A percentile compares a stretch with the other conserved stretches of the same genome.
These are phyloP conservation scores for Penicillium soppii DNA, from an alignment of 495 filamentous ascomycete genomes.

Conservation along the genomic window DNA sequence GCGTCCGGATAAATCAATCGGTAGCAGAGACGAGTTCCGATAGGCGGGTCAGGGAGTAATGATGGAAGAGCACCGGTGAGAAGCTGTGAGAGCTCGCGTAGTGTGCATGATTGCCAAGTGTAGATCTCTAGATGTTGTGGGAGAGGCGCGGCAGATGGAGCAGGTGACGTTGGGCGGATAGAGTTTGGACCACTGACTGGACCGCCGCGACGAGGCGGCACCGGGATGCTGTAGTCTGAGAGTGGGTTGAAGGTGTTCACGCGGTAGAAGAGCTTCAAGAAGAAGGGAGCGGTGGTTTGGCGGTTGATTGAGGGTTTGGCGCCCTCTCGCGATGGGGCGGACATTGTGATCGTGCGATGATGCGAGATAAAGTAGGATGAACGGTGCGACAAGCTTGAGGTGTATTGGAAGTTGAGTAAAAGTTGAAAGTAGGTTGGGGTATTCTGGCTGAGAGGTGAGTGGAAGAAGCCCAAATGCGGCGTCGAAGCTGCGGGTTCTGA, in stretches of 20 bases:
- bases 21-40: conserved; percentile 82
- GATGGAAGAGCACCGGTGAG: conserved; percentile 63
- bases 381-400: neutral
- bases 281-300: conserved; percentile 79
- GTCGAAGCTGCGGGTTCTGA: conserved; percentile 15
- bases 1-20: conserved; percentile 85
- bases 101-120: conserved; percentile 82
- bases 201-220: conserved; percentile 22
- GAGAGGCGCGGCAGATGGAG: conserved; percentile 43
- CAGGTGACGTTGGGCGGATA: conserved; percentile 34
- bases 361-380: neutral
- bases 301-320: conserved; percentile 52
- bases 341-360: conserved; percentile 20
- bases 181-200: conserved; percentile 35
- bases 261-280: conserved; percentile 87
- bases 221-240: conserved; percentile 31
- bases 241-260: conserved; percentile 65
- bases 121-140: conserved; percentile 78
- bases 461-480: conserved; percentile 13
- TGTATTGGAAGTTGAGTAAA: neutral
- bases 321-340: conserved; percentile 26
- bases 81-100: conserved; percentile 78
- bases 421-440: too few species aligned
- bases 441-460: conserved; percentile 6
- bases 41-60: conserved; percentile 69